Conservation (phyloP, 768 basidiomycete genomes). For the Podaxis mareebaensis region DNA sequence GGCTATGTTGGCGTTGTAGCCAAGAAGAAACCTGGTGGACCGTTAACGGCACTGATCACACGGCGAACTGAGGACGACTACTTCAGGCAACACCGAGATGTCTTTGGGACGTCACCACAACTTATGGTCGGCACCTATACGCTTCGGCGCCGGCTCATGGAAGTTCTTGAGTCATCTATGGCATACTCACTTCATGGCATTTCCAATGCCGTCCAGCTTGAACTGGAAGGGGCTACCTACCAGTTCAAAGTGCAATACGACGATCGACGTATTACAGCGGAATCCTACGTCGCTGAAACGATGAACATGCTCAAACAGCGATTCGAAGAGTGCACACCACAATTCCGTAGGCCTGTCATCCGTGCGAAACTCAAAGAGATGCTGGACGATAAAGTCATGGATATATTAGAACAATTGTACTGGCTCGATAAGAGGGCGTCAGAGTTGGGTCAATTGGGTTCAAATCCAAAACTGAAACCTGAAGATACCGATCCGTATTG, state of each 20-base stretch:
- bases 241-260: conserved; percentile 99
- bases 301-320: conserved; percentile 89
- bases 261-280: conserved; percentile 89
- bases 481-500: conserved; percentile 88
- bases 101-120: conserved; percentile 62
- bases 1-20: conserved; percentile 97
- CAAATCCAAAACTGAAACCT: conserved; percentile 66
- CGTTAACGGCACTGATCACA: conserved; percentile 50
- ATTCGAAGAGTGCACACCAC: conserved; percentile 81
- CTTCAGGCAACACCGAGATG: conserved; percentile 61
- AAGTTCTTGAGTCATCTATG: conserved; percentile 97
- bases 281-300: conserved; percentile 97
- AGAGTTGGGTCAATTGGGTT: conserved; percentile 72
- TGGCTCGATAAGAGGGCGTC: conserved; percentile 89
- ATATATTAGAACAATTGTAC: conserved; percentile 94
- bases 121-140: conserved; percentile 93
- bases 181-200: conserved; percentile 93
- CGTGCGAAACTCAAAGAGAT: conserved; percentile 86
- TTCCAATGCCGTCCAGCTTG: conserved; percentile 95
- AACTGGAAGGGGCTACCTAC: conserved; percentile 95
- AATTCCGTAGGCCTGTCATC: conserved; percentile 88
- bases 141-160: conserved; percentile 88
- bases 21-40: conserved; percentile 62
- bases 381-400: conserved; percentile 96
- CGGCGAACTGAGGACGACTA: conserved; percentile 65